These are phyloP conservation scores for Aspergillus thermomutatus DNA, from an alignment of 2,329 filamentous ascomycete genomes.

Conservation along the genomic window DNA sequence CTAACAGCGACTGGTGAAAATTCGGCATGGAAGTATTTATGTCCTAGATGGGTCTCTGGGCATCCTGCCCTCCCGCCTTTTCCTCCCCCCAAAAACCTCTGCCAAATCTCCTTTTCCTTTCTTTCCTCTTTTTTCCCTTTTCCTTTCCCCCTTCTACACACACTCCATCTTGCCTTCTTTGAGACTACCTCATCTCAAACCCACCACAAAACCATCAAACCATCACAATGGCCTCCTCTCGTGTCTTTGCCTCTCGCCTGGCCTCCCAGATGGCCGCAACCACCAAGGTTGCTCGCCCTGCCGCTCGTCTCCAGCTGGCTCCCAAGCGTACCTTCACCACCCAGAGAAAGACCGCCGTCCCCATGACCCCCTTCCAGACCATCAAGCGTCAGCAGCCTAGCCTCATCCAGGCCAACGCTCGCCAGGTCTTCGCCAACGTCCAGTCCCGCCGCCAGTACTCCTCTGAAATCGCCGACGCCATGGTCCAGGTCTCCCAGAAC, in stretches of 20 bases:
- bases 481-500: constrained; percentile 90
- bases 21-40: constrained; percentile 39
- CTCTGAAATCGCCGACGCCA: constrained; percentile 78
- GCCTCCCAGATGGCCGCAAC: constrained; percentile 63
- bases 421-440: constrained; percentile 57
- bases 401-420: constrained; percentile 64
- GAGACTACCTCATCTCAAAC: constrained; percentile 40
- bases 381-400: constrained; percentile 70
- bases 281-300: constrained; percentile 77
- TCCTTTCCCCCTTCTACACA: constrained; percentile 10
- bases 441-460: constrained; percentile 73
- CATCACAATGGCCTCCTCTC: constrained; percentile 76
- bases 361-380: constrained; percentile 62
- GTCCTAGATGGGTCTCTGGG: constrained; percentile 23
- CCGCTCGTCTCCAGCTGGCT: constrained; percentile 62
- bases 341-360: constrained; percentile 33
- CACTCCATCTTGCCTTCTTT: constrained; percentile 24
- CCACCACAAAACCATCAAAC: constrained; percentile 43
- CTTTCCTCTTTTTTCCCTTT: constrained; percentile 18
- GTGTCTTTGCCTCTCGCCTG: constrained; percentile 74
- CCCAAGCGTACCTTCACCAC: constrained; percentile 67
- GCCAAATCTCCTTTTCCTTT: constrained; percentile 8
- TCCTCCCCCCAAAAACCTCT: constrained; percentile 15
- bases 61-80: constrained; percentile 27
- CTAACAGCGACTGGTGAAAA: constrained; percentile 35